Base-by-base conservation (phyloP, 192 early-diverging fungal genomes). In the Linnemannia schmuckeri region DNA sequence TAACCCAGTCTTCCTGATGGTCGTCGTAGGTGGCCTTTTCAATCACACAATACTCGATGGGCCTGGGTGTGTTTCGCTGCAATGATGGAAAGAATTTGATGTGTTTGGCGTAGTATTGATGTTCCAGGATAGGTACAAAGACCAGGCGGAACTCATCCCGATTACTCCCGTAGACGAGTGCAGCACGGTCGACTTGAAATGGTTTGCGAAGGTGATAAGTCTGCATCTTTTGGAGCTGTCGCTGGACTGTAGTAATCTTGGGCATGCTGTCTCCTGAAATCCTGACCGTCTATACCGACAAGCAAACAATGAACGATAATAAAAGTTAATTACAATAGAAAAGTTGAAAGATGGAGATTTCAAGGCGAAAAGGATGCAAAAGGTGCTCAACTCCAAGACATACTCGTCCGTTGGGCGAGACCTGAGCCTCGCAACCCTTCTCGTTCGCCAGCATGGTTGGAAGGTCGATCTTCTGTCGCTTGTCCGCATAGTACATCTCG, bases 151-250 rank as follows among this genome's bases (percentile, higher is more conserved):
- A 85, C 22, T 75, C 72, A 7, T 85, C 78, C 1, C 78, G 77
- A 20, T 54, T 75, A 44, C 68, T 85, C 47, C 83, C 83, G 40
- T 85, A 85, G 20, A 85, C 77, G 8, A 85, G 78, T 7, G 78
- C 42, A 33, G 76, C 78, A 41, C 35, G 61, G 3, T 79, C 66
- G 2, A 66, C 1, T 8, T 42, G 18, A n/a, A 76, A 71, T 24
- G 66, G 61, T 17, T 69, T 22, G 5, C 83, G 83, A 27, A 85
- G 78, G 47, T 66, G 79, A 41, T 85, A 85, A 0, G 42, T 74
- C 49, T 80, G 77, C 77, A 80, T 77, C 54, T 76, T 54, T 20
- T 68, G 24, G 22, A 85, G 49, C 35, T 85, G 72, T 18, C 13
- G 38, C 1, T 63, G n/a, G 24, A 74, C 71, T 6, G 13, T 37